phyloP scores from a whole-genome alignment of 352 stramenopile species.

The Pythium dissotocum region DNA sequence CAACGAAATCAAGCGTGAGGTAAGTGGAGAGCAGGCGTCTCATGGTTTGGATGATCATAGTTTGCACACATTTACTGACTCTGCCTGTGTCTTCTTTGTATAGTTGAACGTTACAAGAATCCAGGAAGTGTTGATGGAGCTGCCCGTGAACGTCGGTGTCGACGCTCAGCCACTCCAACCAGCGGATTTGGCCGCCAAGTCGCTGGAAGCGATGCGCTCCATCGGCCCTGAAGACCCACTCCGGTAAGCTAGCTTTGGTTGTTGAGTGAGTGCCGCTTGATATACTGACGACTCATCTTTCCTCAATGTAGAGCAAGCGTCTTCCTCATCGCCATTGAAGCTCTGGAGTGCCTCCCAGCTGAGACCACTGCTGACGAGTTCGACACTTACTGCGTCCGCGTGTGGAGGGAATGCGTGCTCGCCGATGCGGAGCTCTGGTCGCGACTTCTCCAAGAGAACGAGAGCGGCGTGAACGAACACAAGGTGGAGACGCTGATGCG shows the following conservation, averaged over 20 bases:
- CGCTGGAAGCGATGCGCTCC: slow-evolving; percentile 48
- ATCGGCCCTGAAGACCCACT: slow-evolving; percentile 51
- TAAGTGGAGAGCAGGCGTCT: slow-evolving; percentile 20
- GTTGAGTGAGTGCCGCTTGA: background rate
- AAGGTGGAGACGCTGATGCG: slow-evolving; percentile 66
- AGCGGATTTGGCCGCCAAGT: slow-evolving; percentile 48
- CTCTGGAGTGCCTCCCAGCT: slow-evolving; percentile 52
- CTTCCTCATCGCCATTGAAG: slow-evolving; percentile 71
- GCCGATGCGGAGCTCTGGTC: slow-evolving; percentile 64
- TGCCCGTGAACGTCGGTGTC: slow-evolving; percentile 45
- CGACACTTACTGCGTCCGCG: slow-evolving; percentile 39
- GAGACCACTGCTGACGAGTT: slow-evolving; percentile 41
- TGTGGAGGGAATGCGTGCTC: slow-evolving; percentile 62
- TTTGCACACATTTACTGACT: background rate
- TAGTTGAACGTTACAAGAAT: slow-evolving; percentile 58
- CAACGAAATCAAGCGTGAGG: slow-evolving; percentile 66
- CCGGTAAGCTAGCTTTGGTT: slow-evolving; percentile 30
- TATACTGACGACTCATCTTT: background rate
- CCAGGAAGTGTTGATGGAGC: slow-evolving; percentile 62
- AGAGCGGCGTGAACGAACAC: slow-evolving; percentile 59
- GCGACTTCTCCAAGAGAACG: slow-evolving; percentile 49
- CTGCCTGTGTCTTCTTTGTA: slow-evolving; percentile 5
- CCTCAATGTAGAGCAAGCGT: slow-evolving; percentile 47
- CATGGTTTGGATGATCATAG: background rate
- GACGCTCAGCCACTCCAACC: slow-evolving; percentile 40